Percentiles rank a stretch among this genome's conserved stretches.
These are phyloP conservation scores for Penicillium manginii DNA, from an alignment of 495 filamentous ascomycete species.

Conservation along the genomic window DNA sequence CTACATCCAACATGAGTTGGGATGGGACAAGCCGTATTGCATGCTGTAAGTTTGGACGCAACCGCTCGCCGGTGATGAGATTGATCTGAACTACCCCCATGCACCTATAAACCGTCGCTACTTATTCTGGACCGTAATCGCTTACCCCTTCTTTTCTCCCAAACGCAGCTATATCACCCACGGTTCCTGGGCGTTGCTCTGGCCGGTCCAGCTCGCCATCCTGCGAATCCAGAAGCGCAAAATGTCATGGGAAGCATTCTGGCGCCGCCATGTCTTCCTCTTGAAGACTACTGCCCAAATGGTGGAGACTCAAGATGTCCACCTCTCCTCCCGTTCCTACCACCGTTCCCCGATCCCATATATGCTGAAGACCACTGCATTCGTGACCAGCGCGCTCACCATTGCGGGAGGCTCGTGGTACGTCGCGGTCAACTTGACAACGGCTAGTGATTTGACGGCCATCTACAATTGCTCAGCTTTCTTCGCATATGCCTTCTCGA, in stretches of 20 bases:
- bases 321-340: constrained; percentile 50
- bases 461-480: constrained; percentile 99
- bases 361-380: constrained; percentile 73
- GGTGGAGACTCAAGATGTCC: constrained; percentile 71
- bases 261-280: constrained; percentile 75
- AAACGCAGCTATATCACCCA: constrained; percentile 79
- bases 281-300: constrained; percentile 83
- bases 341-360: constrained; percentile 69
- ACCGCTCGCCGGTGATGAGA: constrained; percentile 5
- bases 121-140: constrained; percentile 15
- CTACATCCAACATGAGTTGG: constrained; percentile 84
- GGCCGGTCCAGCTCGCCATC: constrained; percentile 80
- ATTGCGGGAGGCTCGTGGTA: constrained; percentile 96
- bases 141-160: constrained; percentile 14
- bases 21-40: constrained; percentile 95
- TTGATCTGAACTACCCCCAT: constrained; percentile 1
- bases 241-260: constrained; percentile 83
- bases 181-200: constrained; percentile 87
- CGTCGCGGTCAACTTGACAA: constrained; percentile 89
- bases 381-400: constrained; percentile 85
- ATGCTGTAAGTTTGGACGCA: constrained; percentile 74
- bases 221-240: constrained; percentile 72
- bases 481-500: constrained; percentile 95
- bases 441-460: constrained; percentile 87
- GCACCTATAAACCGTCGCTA: constrained; percentile 4